These are phyloP conservation scores for Calocybe cyanea DNA, from an alignment of 768 basidiomycete genomes.

Conservation along the genomic window DNA sequence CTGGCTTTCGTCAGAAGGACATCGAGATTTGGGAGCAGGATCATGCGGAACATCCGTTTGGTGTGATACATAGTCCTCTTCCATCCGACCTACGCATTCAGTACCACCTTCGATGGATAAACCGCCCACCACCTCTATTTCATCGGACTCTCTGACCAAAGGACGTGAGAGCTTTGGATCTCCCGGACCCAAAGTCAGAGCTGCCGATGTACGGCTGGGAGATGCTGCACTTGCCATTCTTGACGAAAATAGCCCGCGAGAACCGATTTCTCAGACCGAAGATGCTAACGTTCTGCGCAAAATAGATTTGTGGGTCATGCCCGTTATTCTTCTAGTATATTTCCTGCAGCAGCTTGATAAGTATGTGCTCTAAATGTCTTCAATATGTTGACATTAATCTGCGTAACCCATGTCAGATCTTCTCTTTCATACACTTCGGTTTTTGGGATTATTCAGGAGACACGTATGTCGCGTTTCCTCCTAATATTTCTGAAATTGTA, in stretches of 20 bases:
- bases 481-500: neutral
- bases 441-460: constrained; percentile 35
- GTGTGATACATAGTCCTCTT: no score
- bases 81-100: no score
- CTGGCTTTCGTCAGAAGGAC: no score
- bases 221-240: constrained; percentile 30
- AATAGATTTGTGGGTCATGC: constrained; percentile 36
- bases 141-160: neutral
- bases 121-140: neutral
- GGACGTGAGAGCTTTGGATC: neutral
- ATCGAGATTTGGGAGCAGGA: no score
- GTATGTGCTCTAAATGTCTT: constrained; percentile 18
- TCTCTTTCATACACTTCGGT: constrained; percentile 47
- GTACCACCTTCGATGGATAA: no score
- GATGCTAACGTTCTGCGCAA: constrained; percentile 31
- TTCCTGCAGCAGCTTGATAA: constrained; percentile 44
- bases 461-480: constrained; percentile 20
- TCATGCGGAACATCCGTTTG: no score
- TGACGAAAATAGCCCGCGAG: constrained; percentile 19
- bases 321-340: constrained; percentile 35
- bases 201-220: constrained; percentile 13
- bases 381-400: neutral
- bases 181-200: neutral
- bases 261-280: constrained; percentile 27
- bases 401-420: constrained; percentile 24